Percentiles rank a stretch among this genome's conserved stretches.
Conservation (phyloP, 177 flowering plant genomes). For the Vitis hybrid region DNA sequence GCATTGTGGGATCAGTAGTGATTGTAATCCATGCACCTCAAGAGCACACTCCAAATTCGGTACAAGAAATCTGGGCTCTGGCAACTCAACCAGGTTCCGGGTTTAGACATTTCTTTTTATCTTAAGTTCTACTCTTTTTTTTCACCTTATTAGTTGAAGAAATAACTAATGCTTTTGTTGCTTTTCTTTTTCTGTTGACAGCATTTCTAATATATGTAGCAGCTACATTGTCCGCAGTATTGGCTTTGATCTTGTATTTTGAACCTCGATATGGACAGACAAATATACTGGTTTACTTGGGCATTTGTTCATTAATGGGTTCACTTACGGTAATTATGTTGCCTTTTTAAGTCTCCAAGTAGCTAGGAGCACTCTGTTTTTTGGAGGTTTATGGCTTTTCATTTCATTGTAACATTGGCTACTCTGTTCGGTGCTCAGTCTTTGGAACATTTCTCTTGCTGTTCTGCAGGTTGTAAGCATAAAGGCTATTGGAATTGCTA, state of each 20-base stretch:
- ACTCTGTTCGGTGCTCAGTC: neutral
- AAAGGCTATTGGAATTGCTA: conserved; percentile 93
- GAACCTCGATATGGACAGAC: conserved; percentile 91
- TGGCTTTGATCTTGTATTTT: conserved; percentile 70
- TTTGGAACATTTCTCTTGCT: neutral
- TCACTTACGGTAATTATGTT: conserved; percentile 72
- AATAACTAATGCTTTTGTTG: conserved; percentile 6
- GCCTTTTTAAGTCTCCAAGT: neutral
- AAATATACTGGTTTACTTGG: conserved; percentile 80
- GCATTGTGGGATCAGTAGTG: conserved; percentile 90
- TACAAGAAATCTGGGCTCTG: conserved; percentile 79
- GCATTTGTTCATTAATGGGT: conserved; percentile 90
- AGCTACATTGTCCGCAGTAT: conserved; percentile 54
- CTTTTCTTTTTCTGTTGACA: conserved; percentile 35
- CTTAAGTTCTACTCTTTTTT: neutral
- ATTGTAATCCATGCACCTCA: conserved; percentile 96
- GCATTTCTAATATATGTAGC: conserved; percentile 76
- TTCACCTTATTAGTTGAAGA: neutral
- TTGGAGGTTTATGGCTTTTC: neutral
- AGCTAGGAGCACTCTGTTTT: neutral
- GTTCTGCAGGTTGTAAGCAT: conserved; percentile 81
- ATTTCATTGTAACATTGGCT: neutral
- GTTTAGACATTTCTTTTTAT: neutral
- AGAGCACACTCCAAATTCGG: conserved; percentile 74
- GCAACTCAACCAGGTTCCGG: conserved; percentile 84